Evolutionary conservation across 2,329 filamentous ascomycete genomes (phyloP).

Genomic region (Plectosphaerella cucumerina): DNA sequence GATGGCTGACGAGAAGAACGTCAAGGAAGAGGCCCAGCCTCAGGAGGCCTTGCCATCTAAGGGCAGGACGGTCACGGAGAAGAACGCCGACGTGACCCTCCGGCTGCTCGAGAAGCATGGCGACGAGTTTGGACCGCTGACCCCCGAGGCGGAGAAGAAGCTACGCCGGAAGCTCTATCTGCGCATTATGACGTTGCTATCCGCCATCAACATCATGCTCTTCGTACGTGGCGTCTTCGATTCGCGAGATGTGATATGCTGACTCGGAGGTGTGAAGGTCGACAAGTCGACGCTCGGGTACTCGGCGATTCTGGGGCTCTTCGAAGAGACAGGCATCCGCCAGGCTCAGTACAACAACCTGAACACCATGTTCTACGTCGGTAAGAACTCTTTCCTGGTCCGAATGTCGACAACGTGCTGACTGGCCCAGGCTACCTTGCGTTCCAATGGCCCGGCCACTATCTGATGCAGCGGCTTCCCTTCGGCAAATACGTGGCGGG

Average conservation of each 20-base stretch:
- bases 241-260: too few relatives aligned
- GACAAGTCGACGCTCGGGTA: constrained; percentile 36
- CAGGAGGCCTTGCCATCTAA: constrained; percentile 2
- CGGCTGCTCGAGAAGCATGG: constrained; percentile 28
- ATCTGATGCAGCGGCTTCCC: constrained; percentile 33
- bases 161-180: constrained; percentile 27
- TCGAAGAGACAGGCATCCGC: constrained; percentile 32
- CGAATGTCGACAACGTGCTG: constrained; percentile 20
- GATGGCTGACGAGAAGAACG: constrained; percentile 7
- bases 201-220: constrained; percentile 28
- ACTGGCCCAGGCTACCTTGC: constrained; percentile 25
- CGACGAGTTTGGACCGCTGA: constrained; percentile 22
- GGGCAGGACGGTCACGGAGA: constrained; percentile 10
- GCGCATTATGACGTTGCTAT: constrained; percentile 24
- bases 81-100: constrained; percentile 31
- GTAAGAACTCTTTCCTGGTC: constrained; percentile 13
- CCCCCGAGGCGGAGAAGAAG: constrained; percentile 24
- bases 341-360: constrained; percentile 34
- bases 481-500: constrained; percentile 29
- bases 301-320: constrained; percentile 33
- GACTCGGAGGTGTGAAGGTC: constrained; percentile 16
- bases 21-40: constrained; percentile 1
- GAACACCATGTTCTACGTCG: constrained; percentile 36
- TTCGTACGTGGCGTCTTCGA: constrained; percentile 22
- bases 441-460: constrained; percentile 32